These are phyloP conservation scores for Torulaspora quercuum DNA, from an alignment of 805 yeast genomes.

Conservation along the genomic window DNA sequence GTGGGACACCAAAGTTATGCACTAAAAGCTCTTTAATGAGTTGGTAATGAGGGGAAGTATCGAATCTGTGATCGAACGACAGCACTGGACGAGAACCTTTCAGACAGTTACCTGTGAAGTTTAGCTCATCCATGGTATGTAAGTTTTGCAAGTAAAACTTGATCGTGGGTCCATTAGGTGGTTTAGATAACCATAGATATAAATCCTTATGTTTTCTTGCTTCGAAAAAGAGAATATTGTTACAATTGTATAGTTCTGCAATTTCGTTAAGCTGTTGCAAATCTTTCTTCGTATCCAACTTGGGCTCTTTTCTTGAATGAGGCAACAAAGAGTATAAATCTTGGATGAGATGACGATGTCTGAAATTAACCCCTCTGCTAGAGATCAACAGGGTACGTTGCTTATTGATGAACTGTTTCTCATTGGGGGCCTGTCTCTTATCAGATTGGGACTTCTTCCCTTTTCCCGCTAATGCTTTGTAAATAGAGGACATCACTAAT, in stretches of 20 bases:
- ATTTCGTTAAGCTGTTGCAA: constrained; percentile 86
- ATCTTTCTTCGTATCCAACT: constrained; percentile 88
- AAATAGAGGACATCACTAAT: constrained; percentile 60
- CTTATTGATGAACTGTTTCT: constrained; percentile 66
- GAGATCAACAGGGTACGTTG: constrained; percentile 87
- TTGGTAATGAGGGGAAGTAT: constrained; percentile 60
- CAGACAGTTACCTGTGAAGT: constrained; percentile 93
- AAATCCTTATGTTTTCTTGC: constrained; percentile 94
- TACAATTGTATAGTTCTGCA: constrained; percentile 96
- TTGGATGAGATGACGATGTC: constrained; percentile 90
- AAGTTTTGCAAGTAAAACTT: constrained; percentile 92
- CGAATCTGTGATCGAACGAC: constrained; percentile 81
- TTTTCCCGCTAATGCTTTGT: constrained; percentile 60
- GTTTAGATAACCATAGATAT: constrained; percentile 90
- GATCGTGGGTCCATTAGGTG: constrained; percentile 96
- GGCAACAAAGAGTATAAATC: constrained; percentile 81
- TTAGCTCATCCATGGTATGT: constrained; percentile 93
- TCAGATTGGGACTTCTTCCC: constrained; percentile 30
- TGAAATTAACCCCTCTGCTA: constrained; percentile 89
- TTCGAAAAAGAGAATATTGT: constrained; percentile 89
- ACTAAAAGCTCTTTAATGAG: constrained; percentile 78
- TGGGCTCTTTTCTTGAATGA: constrained; percentile 94
- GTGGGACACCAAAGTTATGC: constrained; percentile 93
- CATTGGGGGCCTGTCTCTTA: constrained; percentile 36
- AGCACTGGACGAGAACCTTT: constrained; percentile 93